A percentile compares a stretch with the other conserved stretches of the same genome.
Evolutionary conservation across 2,329 filamentous ascomycete genomes (phyloP).

Genomic region (Dactylellina cionopaga): DNA sequence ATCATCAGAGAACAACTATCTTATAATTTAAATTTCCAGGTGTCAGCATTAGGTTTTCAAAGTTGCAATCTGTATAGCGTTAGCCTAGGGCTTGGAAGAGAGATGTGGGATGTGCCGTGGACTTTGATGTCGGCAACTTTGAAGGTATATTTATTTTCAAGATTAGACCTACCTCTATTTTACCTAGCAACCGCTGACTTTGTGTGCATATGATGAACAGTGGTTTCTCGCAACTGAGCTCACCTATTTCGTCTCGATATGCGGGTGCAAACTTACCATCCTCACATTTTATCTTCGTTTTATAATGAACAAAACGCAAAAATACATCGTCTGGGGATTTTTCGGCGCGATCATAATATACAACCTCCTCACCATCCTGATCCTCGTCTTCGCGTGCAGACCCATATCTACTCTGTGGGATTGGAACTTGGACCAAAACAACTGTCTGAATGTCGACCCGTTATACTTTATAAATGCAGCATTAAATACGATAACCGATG

Average conservation of each 20-base stretch:
- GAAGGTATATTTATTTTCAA: no score
- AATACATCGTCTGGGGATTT: slow-evolving; percentile 44
- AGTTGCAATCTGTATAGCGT: slow-evolving; percentile 37
- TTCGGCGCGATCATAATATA: slow-evolving; percentile 37
- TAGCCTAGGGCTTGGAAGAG: slow-evolving; percentile 31
- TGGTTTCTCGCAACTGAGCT: slow-evolving; percentile 46
- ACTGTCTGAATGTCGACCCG: slow-evolving; percentile 32
- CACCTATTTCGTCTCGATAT: slow-evolving; percentile 47
- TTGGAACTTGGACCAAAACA: slow-evolving; percentile 36
- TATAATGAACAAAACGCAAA: slow-evolving; percentile 45
- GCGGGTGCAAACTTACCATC: slow-evolving; percentile 47
- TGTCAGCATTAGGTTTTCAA: slow-evolving; percentile 41
- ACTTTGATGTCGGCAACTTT: slow-evolving; percentile 41
- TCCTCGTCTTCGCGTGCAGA: slow-evolving; percentile 36
- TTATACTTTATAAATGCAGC: slow-evolving; percentile 46
- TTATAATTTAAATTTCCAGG: neutral
- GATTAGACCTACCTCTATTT: neutral
- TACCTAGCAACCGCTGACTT: neutral
- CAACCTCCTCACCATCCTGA: slow-evolving; percentile 34
- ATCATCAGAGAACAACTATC: no score
- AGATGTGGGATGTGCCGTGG: slow-evolving; percentile 50
- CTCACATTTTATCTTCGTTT: slow-evolving; percentile 48
- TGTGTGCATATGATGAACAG: neutral
- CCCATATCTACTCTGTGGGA: slow-evolving; percentile 30
- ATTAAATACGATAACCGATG: slow-evolving; percentile 34